phyloP scores from a whole-genome alignment of 306 rosid species.

The Potentilla sterilis region DNA sequence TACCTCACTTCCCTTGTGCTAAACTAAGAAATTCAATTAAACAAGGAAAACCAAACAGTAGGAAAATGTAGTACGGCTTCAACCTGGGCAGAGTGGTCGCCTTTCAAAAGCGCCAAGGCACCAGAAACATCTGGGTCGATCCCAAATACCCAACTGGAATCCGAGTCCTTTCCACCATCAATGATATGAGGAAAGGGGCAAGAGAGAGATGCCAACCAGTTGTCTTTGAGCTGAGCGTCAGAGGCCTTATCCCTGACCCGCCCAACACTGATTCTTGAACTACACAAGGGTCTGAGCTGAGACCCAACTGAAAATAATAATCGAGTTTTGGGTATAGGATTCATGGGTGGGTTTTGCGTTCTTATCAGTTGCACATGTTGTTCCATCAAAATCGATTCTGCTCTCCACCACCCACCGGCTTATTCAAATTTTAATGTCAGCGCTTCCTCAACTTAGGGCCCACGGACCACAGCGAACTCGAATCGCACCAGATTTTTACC shows the following conservation, averaged over 20 bases:
- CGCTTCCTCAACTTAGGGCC: too few relatives aligned
- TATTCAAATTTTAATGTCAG: neutral
- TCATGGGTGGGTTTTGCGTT: neutral
- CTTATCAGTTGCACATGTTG: neutral
- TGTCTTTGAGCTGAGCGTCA: slow-evolving; percentile 55
- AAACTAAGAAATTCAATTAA: too few relatives aligned
- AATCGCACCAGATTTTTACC: too few relatives aligned
- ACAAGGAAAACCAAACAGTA: too few relatives aligned
- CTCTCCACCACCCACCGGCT: neutral
- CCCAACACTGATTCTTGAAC: slow-evolving; percentile 5
- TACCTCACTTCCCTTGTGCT: too few relatives aligned
- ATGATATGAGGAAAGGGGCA: slow-evolving; percentile 38
- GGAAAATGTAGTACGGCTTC: too few relatives aligned
- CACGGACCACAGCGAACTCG: too few relatives aligned
- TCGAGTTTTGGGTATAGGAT: neutral
- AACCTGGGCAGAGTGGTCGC: slow-evolving; percentile 23
- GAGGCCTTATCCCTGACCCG: slow-evolving; percentile 31
- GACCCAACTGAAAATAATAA: slow-evolving; percentile 9
- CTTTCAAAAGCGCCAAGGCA: slow-evolving; percentile 70
- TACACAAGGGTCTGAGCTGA: slow-evolving; percentile 36
- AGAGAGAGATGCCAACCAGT: slow-evolving; percentile 86
- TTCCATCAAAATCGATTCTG: neutral
- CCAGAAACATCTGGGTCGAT: slow-evolving; percentile 84
- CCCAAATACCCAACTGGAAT: slow-evolving; percentile 61
- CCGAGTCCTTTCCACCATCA: slow-evolving; percentile 26